phyloP scores from a whole-genome alignment of 371 early-diverging fungal species.

The Cokeromyces recurvatus region DNA sequence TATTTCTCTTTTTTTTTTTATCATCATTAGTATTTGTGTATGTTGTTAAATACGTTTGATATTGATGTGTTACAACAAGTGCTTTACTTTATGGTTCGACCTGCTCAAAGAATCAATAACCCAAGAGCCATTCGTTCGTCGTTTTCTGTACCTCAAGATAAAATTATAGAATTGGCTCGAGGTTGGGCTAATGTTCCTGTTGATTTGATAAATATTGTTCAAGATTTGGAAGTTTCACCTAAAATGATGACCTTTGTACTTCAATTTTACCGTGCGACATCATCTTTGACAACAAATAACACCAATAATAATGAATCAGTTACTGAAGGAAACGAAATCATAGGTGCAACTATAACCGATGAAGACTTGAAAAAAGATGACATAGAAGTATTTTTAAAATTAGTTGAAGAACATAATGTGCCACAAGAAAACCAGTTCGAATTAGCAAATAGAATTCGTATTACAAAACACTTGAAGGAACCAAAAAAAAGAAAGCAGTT shows the following conservation, averaged over 20 bases:
- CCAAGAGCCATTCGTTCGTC: constrained; percentile 65
- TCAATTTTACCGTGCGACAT: constrained; percentile 56
- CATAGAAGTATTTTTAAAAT: constrained; percentile 39
- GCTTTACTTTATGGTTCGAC: constrained; percentile 70
- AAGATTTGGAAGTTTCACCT: constrained; percentile 43
- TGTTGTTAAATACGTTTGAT: constrained; percentile 66
- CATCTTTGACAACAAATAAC: background rate
- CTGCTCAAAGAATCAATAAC: constrained; percentile 77
- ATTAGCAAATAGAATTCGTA: constrained; percentile 74
- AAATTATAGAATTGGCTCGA: constrained; percentile 56
- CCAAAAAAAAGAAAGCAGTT: constrained; percentile 48
- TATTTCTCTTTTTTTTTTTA: too few species aligned
- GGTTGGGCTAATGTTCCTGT: constrained; percentile 52
- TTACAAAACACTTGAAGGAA: constrained; percentile 60
- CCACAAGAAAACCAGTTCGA: constrained; percentile 75
- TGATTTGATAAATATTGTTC: constrained; percentile 12
- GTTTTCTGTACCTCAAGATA: constrained; percentile 61
- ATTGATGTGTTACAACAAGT: constrained; percentile 69
- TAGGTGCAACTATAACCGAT: constrained; percentile 8
- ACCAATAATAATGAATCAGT: background rate
- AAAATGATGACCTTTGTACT: constrained; percentile 48
- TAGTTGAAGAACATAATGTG: constrained; percentile 58
- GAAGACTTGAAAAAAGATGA: constrained; percentile 21
- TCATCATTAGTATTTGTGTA: constrained; percentile 1
- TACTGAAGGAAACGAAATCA: constrained; percentile 18